A percentile compares a stretch with the other conserved stretches of the same genome.
Evolutionary conservation across 2,329 filamentous ascomycete genomes (phyloP).

Genomic region (Sarocladiaceae sp.): DNA sequence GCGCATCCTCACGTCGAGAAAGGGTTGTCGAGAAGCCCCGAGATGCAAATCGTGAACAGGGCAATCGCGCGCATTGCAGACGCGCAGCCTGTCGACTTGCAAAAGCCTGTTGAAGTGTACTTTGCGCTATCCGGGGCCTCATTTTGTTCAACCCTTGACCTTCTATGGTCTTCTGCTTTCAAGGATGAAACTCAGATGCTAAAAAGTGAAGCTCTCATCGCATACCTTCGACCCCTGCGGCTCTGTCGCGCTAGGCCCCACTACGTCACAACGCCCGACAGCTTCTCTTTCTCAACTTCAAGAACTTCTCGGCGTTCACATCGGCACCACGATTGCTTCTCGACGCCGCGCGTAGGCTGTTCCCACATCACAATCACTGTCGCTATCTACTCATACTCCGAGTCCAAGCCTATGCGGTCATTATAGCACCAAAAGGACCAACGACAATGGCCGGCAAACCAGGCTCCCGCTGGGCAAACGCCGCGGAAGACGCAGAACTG

Average conservation of each 20-base stretch:
- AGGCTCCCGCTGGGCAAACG: constrained; percentile 84
- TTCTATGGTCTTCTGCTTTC: too few relatives aligned
- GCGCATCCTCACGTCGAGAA: constrained; percentile 14
- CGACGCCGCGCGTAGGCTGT: too few relatives aligned
- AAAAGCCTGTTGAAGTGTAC: background rate
- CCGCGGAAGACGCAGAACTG: constrained; percentile 73
- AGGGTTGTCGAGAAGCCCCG: constrained; percentile 23
- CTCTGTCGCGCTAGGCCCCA: background rate
- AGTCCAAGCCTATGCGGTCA: background rate
- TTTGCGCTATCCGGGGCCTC: background rate
- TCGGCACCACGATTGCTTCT: background rate
- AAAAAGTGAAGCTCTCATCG: constrained; percentile 7
- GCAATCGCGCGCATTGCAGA: constrained; percentile 11
- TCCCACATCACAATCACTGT: too few relatives aligned
- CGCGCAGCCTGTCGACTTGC: background rate
- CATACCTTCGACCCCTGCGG: background rate
- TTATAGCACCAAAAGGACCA: background rate
- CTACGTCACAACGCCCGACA: background rate
- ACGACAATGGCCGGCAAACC: constrained; percentile 52
- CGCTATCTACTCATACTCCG: too few relatives aligned
- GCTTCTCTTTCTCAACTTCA: background rate
- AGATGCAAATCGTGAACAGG: constrained; percentile 11
- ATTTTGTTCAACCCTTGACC: background rate
- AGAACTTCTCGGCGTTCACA: background rate
- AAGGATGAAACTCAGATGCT: background rate